Evolutionary conservation across 2,329 filamentous ascomycete species (phyloP).

Genomic region (Aspergillus pseudoglaucus): DNA sequence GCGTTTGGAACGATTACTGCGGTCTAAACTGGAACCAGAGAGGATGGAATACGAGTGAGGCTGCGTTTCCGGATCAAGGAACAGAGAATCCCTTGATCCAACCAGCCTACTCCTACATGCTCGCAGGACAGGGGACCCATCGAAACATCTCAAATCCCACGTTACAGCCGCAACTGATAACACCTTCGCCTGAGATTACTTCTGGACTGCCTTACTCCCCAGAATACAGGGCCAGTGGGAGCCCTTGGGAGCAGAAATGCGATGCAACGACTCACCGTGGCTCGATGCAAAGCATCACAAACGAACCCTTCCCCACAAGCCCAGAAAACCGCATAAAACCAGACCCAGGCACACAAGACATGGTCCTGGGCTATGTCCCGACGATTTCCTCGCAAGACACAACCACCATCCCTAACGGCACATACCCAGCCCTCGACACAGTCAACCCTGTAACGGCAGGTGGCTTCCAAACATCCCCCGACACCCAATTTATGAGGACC

Average conservation of each 20-base stretch:
- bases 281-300: conserved; percentile 15
- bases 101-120: conserved; percentile 23
- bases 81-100: conserved; percentile 16
- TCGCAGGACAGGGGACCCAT: conserved; percentile 25
- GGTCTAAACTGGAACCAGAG: conserved; percentile 22
- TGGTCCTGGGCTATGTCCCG: conserved; percentile 25
- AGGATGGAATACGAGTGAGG: conserved; percentile 21
- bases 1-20: conserved; percentile 22
- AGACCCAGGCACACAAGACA: conserved; percentile 19
- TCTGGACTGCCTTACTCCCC: conserved; percentile 12
- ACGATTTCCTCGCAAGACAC: conserved; percentile 12
- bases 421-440: conserved; percentile 14
- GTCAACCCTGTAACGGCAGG: conserved; percentile 8
- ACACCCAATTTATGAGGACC: conserved; percentile 10
- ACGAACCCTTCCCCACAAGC: conserved; percentile 15
- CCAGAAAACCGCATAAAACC: conserved; percentile 13
- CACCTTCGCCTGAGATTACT: conserved; percentile 11
- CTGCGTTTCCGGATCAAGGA: conserved; percentile 25
- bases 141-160: conserved; percentile 32
- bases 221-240: conserved; percentile 13
- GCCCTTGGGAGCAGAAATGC: conserved; percentile 11
- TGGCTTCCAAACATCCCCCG: conserved; percentile 10
- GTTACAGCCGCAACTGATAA: conserved; percentile 17
- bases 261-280: conserved; percentile 8
- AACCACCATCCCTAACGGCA: conserved; percentile 3